phyloP scores from a whole-genome alignment of 106 monocot species.

The Allium fistulosum region DNA sequence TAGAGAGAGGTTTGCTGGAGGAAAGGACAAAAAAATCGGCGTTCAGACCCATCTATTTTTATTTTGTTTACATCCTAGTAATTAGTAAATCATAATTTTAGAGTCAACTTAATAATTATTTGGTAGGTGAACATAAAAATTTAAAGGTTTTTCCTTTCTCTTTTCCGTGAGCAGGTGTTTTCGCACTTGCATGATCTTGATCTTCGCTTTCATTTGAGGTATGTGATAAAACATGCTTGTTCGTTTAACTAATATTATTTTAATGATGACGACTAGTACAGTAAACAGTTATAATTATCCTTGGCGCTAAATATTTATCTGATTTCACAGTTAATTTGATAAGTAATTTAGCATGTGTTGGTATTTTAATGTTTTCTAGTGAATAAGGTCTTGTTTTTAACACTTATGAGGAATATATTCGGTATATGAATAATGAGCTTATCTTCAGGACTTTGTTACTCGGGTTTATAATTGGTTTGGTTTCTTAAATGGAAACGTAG shows the following conservation, averaged over 20 bases:
- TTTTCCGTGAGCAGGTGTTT: constrained; percentile 50
- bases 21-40: too few relatives aligned
- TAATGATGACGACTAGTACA: not conserved
- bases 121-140: too few relatives aligned
- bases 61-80: too few relatives aligned
- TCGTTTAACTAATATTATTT: not conserved
- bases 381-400: not conserved
- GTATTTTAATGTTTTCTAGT: not conserved
- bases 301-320: not conserved
- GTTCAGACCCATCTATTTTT: too few relatives aligned
- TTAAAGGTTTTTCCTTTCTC: too few relatives aligned
- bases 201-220: constrained; percentile 95
- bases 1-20: too few relatives aligned
- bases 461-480: too few relatives aligned
- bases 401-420: not conserved
- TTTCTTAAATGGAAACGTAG: too few relatives aligned
- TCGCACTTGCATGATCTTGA: constrained; percentile 88
- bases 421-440: too few relatives aligned
- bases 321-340: not conserved
- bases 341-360: not conserved
- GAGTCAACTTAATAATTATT: too few relatives aligned
- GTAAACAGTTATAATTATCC: not conserved
- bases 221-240: not conserved
- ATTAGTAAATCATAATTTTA: too few relatives aligned
- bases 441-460: too few relatives aligned